A percentile compares a stretch with the other conserved stretches of the same genome.
Conservation (phyloP, 371 early-diverging fungal genomes). For the Rhizopus microsporus region DNA sequence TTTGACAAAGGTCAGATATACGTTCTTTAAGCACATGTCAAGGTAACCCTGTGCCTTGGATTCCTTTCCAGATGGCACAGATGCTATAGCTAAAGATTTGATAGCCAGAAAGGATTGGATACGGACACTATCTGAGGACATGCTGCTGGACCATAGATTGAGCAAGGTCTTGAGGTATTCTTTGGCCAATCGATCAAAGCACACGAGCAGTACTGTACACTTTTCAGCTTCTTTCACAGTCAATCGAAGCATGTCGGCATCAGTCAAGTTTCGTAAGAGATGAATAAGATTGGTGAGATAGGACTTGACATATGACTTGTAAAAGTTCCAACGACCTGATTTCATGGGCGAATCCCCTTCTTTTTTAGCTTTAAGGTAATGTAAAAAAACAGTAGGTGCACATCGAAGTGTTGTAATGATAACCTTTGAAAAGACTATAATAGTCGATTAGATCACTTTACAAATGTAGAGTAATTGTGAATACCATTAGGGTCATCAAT, state of each 20-base stretch:
- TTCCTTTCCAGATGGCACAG: constrained; percentile 26
- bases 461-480: too few relatives aligned
- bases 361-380: constrained; percentile 54
- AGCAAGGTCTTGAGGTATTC: constrained; percentile 70
- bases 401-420: constrained; percentile 63
- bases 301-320: constrained; percentile 77
- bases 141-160: constrained; percentile 58
- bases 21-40: constrained; percentile 66
- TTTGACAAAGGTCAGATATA: constrained; percentile 81
- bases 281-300: constrained; percentile 72
- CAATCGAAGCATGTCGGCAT: constrained; percentile 78
- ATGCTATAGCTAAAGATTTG: constrained; percentile 62
- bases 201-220: constrained; percentile 73
- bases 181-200: constrained; percentile 77
- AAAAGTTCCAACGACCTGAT: constrained; percentile 67
- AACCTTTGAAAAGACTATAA: constrained; percentile 77
- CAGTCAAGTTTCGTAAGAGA: constrained; percentile 77
- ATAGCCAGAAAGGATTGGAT: constrained; percentile 82
- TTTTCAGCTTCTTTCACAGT: constrained; percentile 80
- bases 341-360: constrained; percentile 46
- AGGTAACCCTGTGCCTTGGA: constrained; percentile 28
- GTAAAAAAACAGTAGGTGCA: constrained; percentile 58
- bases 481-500: constrained; percentile 65
- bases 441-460: not conserved
- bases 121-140: constrained; percentile 67